Evolutionary conservation across 305 asterid genomes (phyloP).

Genomic region (Solanum aculeatissimum): DNA sequence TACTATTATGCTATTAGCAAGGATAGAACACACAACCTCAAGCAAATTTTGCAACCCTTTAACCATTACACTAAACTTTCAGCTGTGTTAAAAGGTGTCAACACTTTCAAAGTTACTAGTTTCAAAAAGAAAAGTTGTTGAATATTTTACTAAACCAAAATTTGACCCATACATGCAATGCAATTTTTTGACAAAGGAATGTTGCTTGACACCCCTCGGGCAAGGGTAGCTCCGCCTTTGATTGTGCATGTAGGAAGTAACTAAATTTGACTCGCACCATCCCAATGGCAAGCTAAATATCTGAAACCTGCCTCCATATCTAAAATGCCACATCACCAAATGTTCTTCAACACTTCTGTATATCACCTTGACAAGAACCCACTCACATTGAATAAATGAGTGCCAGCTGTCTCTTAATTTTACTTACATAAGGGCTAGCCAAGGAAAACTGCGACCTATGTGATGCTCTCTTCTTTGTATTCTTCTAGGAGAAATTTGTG

Average conservation of each 20-base stretch:
- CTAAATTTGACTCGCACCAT: neutral
- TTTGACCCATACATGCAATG: no score
- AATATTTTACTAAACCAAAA: no score
- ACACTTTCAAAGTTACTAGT: no score
- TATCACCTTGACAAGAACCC: neutral
- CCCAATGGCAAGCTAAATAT: neutral
- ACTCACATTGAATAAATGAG: neutral
- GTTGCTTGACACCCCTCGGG: no score
- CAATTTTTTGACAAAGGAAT: no score
- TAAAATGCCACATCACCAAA: neutral
- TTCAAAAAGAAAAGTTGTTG: no score
- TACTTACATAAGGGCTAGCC: neutral
- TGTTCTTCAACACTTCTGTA: neutral
- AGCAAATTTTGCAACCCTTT: no score
- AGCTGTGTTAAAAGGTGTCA: no score
- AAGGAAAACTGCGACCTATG: neutral
- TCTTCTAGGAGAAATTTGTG: neutral
- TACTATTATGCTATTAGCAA: no score
- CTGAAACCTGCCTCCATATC: neutral
- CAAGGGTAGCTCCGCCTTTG: no score
- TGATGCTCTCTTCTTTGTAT: neutral
- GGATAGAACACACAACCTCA: no score
- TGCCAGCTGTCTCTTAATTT: neutral
- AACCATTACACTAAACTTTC: no score
- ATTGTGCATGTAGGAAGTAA: neutral